Base-by-base conservation (phyloP, 2,329 filamentous ascomycete genomes). In the Penicillium hesseltinei region DNA sequence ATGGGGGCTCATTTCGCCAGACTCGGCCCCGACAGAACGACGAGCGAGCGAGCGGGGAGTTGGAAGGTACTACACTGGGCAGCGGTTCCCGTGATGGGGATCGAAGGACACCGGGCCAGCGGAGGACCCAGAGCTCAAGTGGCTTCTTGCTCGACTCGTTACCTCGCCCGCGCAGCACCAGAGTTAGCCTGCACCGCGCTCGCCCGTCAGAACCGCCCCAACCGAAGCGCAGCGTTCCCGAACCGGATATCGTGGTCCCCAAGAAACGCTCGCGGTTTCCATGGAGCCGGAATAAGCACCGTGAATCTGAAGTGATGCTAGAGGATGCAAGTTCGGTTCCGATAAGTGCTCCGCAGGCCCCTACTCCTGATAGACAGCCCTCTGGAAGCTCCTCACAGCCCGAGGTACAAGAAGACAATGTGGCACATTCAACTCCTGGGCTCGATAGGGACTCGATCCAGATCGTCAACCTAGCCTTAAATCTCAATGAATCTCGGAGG, bases 391-490 rank as follows among this genome's bases (percentile, higher is more conserved):
- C 62, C 15, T 56, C 64, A 11, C 61, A 59, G 40, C 48, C 56
- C 23, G 60, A 62, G 35, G 49, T 48, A 13, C 44, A 54, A 23
- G 39, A 51, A 27, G 36, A 61, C 21, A 47, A 57, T 27, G 40
- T 58, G 13, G 51, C 55, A 23, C 63, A 62, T 53, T 48, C 65
- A 43, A 60, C 69, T 19, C 51, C 69, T 46, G 79, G 75, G 6
- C 70, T 89, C 21, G 86, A 91, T 66, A 82, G 89, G 58, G 92
- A 97, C 68, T 89, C 92, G 8, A 85, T 88, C 4, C 90, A 96
- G 73, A 95, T 97, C 62, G 91, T 97, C 42, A 92, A 92, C 68
- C 90, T 97, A 84, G 93, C 93, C 1, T 77, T 97, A 65, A 94
- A 88, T 62, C 76, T 97, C 49, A 96, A 90, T 77, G 91, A 97